Conservation (phyloP, 495 filamentous ascomycete genomes). For the Geopyxis carbonaria region DNA sequence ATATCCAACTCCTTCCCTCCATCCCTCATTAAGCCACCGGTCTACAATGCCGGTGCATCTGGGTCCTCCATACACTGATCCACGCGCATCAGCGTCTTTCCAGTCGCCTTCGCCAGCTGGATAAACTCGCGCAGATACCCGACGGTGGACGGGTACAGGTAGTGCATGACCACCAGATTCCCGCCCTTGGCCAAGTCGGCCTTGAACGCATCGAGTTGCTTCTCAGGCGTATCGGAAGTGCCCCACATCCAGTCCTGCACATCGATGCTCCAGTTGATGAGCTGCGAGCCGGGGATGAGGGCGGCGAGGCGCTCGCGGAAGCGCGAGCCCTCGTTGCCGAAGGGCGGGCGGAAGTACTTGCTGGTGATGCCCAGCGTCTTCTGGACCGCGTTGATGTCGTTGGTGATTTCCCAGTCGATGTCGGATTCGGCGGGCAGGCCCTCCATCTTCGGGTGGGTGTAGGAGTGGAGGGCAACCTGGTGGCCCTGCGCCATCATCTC, state of each 20-base stretch:
- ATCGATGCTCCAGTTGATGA: constrained; percentile 57
- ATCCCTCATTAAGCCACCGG: too few species aligned
- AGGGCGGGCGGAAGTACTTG: constrained; percentile 60
- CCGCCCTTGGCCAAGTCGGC: constrained; percentile 48
- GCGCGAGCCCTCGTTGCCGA: constrained; percentile 55
- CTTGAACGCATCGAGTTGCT: constrained; percentile 59
- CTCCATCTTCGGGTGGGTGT: constrained; percentile 62
- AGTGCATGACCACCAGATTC: constrained; percentile 63
- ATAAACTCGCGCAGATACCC: constrained; percentile 53
- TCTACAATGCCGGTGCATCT: constrained; percentile 39
- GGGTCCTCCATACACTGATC: constrained; percentile 66
- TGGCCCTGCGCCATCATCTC: constrained; percentile 50
- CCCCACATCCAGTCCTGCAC: constrained; percentile 73
- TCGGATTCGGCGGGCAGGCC: constrained; percentile 37
- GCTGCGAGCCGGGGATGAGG: constrained; percentile 29
- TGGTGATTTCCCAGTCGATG: constrained; percentile 55
- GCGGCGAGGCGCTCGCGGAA: constrained; percentile 47
- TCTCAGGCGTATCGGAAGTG: constrained; percentile 44
- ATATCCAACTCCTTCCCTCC: too few species aligned
- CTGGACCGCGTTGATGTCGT: constrained; percentile 42
- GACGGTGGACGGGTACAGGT: constrained; percentile 51
- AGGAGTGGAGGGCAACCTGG: constrained; percentile 59
- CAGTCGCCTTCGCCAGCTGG: constrained; percentile 44
- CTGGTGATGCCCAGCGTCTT: constrained; percentile 32
- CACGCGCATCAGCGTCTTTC: constrained; percentile 56